Conservation (phyloP, 2,329 filamentous ascomycete genomes). For the Byssothecium circinans region DNA sequence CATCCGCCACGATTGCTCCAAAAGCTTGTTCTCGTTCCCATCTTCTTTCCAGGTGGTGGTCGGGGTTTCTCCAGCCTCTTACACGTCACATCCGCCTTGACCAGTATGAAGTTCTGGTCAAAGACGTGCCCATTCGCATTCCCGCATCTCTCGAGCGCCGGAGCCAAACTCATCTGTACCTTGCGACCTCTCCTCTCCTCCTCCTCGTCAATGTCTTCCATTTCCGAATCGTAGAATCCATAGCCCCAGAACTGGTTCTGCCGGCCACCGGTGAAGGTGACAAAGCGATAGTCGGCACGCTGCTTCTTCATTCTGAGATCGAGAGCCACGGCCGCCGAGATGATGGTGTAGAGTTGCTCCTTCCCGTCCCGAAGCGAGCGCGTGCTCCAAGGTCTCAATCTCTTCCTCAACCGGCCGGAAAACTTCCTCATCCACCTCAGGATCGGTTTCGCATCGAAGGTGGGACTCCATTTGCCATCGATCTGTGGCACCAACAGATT, state of each 20-base stretch:
- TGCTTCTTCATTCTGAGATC: slow-evolving; percentile 44
- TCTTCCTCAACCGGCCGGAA: slow-evolving; percentile 31
- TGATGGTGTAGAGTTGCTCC: slow-evolving; percentile 36
- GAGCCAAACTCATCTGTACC: slow-evolving; percentile 41
- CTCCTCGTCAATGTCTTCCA: slow-evolving; percentile 41
- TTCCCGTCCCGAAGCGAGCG: slow-evolving; percentile 32
- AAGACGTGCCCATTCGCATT: slow-evolving; percentile 44
- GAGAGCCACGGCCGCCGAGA: slow-evolving; percentile 40
- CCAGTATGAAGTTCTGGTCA: slow-evolving; percentile 41
- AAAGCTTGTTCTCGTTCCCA: slow-evolving; percentile 12
- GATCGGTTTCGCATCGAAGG: slow-evolving; percentile 38
- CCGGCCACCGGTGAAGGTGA: slow-evolving; percentile 39
- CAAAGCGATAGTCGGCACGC: slow-evolving; percentile 41
- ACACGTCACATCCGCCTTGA: slow-evolving; percentile 44
- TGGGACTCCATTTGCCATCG: slow-evolving; percentile 41
- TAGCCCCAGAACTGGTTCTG: slow-evolving; percentile 39
- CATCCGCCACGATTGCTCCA: slow-evolving; percentile 14
- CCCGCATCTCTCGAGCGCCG: slow-evolving; percentile 42
- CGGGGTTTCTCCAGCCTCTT: slow-evolving; percentile 33
- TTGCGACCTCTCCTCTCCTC: slow-evolving; percentile 25
- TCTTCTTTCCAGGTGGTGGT: slow-evolving; percentile 16
- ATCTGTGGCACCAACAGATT: slow-evolving; percentile 42
- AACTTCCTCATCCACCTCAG: slow-evolving; percentile 39
- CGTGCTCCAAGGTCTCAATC: slow-evolving; percentile 37
- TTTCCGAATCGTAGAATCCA: slow-evolving; percentile 40